Evolutionary conservation across 345 rosid genomes (phyloP), one percentile per base, ranked within the genome.

Genomic region (Melaleuca quinquenervia): DNA sequence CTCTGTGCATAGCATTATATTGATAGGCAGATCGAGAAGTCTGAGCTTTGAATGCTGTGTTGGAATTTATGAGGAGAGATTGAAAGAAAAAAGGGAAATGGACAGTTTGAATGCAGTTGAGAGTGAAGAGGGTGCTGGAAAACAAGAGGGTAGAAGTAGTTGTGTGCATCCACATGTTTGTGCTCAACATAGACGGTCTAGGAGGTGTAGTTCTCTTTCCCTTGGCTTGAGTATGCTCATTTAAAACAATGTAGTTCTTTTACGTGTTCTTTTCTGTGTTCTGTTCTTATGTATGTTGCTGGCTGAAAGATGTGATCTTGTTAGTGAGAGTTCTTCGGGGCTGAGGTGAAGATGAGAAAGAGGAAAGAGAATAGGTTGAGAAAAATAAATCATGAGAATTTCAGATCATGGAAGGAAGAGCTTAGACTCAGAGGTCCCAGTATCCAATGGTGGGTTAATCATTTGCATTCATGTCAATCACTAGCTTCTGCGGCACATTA

Each of bases 111-210:
- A 48, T 86, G 87, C 89, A 48, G 89, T 86, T 52, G 89, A 86
- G 24, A 84, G 83, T 75, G 89, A 82, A 84, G 90, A 26, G 49
- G 86, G 85, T 41, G 85, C 29, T 85, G 82, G 76, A 87, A 91
- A 88, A 84, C 82, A 86, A 90, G 90, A 82, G 62, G 84, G 55
- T 70, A 89, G 88, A 88, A 90, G 82, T 85, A 86, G 90, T 84
- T 86, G 91, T 85, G 85, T 87, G 50, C 75, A 49, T 85, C 50
- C 62, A 10, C 86, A 16, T 82, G 82, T 86, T 82, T 88, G 84
- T 91, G 85, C 84, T 64, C 93, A 87, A 50, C 98, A 96, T 85
- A 92, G 94, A 86, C 93, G 98, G 56, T 96, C 97, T n/a, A 95
- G 93, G 90, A 95, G 99, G 99, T 94, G 82, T 6, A 49, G 12